Evolutionary conservation across 257 asterid species (phyloP), one percentile per base, ranked within the genome.

Genomic region (Catharanthus roseus): DNA sequence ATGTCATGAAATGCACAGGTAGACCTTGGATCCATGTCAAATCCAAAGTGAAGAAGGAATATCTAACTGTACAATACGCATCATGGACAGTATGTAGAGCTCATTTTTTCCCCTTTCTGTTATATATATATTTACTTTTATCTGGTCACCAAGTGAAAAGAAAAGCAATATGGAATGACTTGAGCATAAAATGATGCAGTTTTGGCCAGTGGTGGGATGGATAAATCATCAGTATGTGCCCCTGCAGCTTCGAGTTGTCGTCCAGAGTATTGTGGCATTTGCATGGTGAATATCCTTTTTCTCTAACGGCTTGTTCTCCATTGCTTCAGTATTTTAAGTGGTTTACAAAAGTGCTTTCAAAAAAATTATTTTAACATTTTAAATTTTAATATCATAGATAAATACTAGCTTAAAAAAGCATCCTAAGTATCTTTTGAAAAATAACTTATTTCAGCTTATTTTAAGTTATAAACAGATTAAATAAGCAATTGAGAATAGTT

Each of bases 201-300:
- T 95, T 77, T 89, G 98, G 98, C 99, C 99, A 9, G 92, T 90
- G 16, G 90, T 91, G 71, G 99, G 99, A 75, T 95, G 99, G 98
- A 79, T 95, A 61, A 95, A 91, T 79, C 96, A 95, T 80, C 95
- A 79, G 77, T 95, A 85, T 54, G 82, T 95, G 67, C 98, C 98
- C 0, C 86, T 95, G 76, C 98, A 95, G 85, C 82, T 91, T 68
- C 92, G 98, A 18, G 99, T 95, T 28, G 74, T 95, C 68, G 81
- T 95, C 78, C 98, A 89, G 5, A 95, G 98, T 63, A 54, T 78
- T 13, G 79, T 95, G 15, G 97, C 97, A 70, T 91, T 90, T 79
- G 82, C 79, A 90, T 95, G 99, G 99, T 95, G 29, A n/a, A n/a
- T n/a, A n/a, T n/a, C 28, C 38, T 49, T 9, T 29, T 47, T 67